Evolutionary conservation across 2,329 filamentous ascomycete species (phyloP).

Genomic region (Phaeosphaeriaceae sp.): DNA sequence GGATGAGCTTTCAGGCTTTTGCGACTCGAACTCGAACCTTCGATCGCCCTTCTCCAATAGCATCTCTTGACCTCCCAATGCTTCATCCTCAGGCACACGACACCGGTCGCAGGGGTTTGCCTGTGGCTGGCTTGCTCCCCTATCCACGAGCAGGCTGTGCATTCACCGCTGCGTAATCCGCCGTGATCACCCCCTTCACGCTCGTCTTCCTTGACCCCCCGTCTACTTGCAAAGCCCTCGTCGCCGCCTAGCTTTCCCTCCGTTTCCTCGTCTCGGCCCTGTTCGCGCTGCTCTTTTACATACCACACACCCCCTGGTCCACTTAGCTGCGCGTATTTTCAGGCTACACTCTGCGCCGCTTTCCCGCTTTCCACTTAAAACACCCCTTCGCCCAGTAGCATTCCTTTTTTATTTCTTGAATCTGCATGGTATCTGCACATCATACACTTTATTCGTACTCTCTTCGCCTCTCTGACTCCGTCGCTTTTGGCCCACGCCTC

Average conservation of each 20-base stretch:
- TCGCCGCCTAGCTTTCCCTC: constrained; percentile 32
- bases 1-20: constrained; percentile 8
- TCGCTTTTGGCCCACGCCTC: constrained; percentile 20
- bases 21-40: constrained; percentile 6
- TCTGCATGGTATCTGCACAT: constrained; percentile 32
- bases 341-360: constrained; percentile 41
- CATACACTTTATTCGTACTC: constrained; percentile 27
- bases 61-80: constrained; percentile 6
- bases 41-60: constrained; percentile 15
- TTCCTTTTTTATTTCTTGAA: constrained; percentile 27
- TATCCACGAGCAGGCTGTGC: constrained; percentile 39
- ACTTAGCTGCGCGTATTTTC: constrained; percentile 32
- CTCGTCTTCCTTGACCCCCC: constrained; percentile 31
- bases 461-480: constrained; percentile 34
- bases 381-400: constrained; percentile 28
- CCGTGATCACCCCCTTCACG: constrained; percentile 20
- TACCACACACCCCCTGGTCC: constrained; percentile 22
- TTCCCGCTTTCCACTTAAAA: constrained; percentile 36
- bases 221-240: constrained; percentile 20
- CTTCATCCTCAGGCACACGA: constrained; percentile 28
- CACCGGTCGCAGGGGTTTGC: constrained; percentile 33
- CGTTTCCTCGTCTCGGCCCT: constrained; percentile 12
- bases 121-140: constrained; percentile 25
- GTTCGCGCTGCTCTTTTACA: constrained; percentile 19
- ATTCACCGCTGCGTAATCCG: constrained; percentile 29